Conservation (phyloP, 1,284 basidiomycete species). For the Naganishia albida region DNA sequence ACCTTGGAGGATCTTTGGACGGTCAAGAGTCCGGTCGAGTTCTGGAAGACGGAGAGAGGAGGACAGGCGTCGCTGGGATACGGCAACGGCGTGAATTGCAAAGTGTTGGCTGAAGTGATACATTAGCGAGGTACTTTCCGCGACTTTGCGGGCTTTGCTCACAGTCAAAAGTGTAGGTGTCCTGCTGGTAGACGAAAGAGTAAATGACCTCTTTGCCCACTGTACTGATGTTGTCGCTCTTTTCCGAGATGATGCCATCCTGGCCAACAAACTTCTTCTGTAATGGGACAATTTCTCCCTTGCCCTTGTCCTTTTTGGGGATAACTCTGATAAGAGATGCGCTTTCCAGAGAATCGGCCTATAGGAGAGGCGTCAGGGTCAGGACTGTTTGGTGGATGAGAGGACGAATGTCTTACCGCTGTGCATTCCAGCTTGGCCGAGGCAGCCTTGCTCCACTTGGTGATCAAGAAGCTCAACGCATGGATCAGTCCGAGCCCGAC, state of each 20-base stretch:
- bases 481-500: conserved; percentile 82
- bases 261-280: conserved; percentile 61
- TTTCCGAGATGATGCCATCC: conserved; percentile 35
- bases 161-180: conserved; percentile 75
- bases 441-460: conserved; percentile 83
- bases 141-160: background rate
- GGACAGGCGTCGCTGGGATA: conserved; percentile 83
- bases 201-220: conserved; percentile 62
- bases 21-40: conserved; percentile 58
- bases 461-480: conserved; percentile 88
- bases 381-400: background rate
- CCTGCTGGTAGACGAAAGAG: conserved; percentile 92
- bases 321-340: conserved; percentile 83
- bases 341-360: conserved; percentile 68
- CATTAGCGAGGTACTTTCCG: background rate
- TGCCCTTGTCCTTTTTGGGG: conserved; percentile 81
- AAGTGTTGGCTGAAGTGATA: conserved; percentile 54
- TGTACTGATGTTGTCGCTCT: conserved; percentile 36
- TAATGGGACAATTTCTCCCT: conserved; percentile 84
- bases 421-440: conserved; percentile 73
- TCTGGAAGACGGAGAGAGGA: conserved; percentile 67
- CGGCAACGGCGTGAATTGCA: conserved; percentile 77
- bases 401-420: conserved; percentile 39
- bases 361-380: conserved; percentile 3
- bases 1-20: conserved; percentile 48